Evolutionary conservation across 73 alveolate species (phyloP).

Genomic region (Chromera velia): DNA sequence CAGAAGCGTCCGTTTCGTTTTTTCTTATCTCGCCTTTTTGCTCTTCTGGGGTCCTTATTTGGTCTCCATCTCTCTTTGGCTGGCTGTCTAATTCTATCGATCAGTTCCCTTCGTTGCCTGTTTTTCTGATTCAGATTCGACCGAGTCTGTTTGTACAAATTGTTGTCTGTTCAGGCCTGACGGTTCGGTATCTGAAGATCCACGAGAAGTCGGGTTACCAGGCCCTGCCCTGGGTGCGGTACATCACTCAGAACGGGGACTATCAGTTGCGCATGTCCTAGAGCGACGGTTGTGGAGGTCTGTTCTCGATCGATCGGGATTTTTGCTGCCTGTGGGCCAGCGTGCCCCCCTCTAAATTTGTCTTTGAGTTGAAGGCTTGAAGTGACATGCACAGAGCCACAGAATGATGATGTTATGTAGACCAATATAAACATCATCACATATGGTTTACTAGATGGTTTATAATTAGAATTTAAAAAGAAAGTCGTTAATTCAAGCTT

Average conservation of each 20-base stretch:
- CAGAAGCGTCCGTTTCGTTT: not conserved
- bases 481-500: too few species aligned
- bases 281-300: too few species aligned
- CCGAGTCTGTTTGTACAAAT: slow-evolving; percentile 3
- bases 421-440: too few species aligned
- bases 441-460: too few species aligned
- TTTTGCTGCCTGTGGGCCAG: too few species aligned
- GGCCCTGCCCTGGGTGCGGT: slow-evolving; percentile 73
- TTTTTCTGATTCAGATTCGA: not conserved
- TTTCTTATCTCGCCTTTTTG: not conserved
- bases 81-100: not conserved
- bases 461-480: too few species aligned
- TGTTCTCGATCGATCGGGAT: too few species aligned
- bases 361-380: too few species aligned
- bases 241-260: slow-evolving; percentile 88
- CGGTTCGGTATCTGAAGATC: slow-evolving; percentile 90
- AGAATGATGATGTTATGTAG: too few species aligned
- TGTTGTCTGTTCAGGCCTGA: slow-evolving; percentile 65
- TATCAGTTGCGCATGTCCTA: slow-evolving; percentile 77
- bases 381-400: too few species aligned
- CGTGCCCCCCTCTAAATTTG: too few species aligned
- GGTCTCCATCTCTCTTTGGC: not conserved
- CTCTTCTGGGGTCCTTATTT: not conserved
- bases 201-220: slow-evolving; percentile 91
- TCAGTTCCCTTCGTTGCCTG: not conserved